A percentile compares a stretch with the other conserved stretches of the same genome.
Conservation (phyloP, 768 basidiomycete species). For the Mycena rosella region DNA sequence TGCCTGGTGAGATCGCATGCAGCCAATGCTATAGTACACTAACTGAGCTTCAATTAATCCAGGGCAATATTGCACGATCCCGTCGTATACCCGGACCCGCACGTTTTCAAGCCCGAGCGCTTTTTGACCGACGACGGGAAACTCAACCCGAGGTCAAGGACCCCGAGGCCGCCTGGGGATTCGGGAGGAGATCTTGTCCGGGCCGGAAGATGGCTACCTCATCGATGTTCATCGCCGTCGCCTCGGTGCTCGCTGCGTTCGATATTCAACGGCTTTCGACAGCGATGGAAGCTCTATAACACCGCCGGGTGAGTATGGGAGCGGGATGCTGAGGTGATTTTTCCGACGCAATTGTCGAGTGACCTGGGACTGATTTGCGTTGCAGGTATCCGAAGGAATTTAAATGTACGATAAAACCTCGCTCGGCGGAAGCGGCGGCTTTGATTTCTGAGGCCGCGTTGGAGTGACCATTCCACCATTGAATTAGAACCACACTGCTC, state of each 20-base stretch:
- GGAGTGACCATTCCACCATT: background rate
- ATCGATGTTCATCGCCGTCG: constrained; percentile 44
- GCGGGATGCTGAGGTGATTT: constrained; percentile 27
- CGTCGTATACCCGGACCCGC: constrained; percentile 47
- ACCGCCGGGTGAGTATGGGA: constrained; percentile 28
- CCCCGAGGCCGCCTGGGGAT: constrained; percentile 40
- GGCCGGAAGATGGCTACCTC: constrained; percentile 43
- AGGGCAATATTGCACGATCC: constrained; percentile 51
- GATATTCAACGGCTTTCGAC: constrained; percentile 37
- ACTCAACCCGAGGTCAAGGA: constrained; percentile 35
- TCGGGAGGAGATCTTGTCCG: constrained; percentile 33
- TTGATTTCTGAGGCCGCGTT: constrained; percentile 15
- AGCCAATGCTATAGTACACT: background rate
- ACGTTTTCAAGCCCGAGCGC: constrained; percentile 49
- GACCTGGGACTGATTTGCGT: background rate
- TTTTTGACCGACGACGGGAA: constrained; percentile 44
- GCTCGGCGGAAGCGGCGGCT: constrained; percentile 2
- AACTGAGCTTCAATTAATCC: background rate
- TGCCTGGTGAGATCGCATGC: constrained; percentile 32
- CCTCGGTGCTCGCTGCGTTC: constrained; percentile 44
- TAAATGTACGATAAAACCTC: constrained; percentile 28
- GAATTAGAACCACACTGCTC: too few species aligned
- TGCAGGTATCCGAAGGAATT: constrained; percentile 32
- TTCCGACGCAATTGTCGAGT: background rate
- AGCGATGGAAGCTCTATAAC: constrained; percentile 16